These are phyloP conservation scores for Naegleria fowleri DNA, from an alignment of 208 protist species.

Conservation along the genomic window DNA sequence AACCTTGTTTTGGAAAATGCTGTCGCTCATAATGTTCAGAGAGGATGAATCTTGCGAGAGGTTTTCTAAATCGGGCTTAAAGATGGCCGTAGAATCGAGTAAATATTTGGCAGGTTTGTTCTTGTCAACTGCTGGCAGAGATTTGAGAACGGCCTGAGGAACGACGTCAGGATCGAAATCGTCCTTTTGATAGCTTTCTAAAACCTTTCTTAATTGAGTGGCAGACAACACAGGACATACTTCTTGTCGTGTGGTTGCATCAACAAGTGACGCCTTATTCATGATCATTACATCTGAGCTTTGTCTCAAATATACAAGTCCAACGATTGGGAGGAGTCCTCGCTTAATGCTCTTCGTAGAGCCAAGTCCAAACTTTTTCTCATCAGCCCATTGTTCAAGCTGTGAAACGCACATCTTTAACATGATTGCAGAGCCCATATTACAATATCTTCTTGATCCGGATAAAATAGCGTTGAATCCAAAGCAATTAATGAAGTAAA, in stretches of 20 bases:
- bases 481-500: neutral
- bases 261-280: neutral
- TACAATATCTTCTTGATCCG: neutral
- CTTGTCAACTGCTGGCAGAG: neutral
- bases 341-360: neutral
- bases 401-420: slow-evolving; percentile 2
- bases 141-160: neutral
- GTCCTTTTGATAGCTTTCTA: neutral
- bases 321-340: neutral
- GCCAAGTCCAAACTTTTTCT: neutral
- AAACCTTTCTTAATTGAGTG: neutral
- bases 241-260: neutral
- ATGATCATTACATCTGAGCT: slow-evolving; percentile 11
- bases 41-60: neutral
- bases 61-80: neutral
- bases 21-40: neutral
- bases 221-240: neutral
- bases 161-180: slow-evolving; percentile 17
- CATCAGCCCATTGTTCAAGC: neutral
- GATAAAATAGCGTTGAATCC: neutral
- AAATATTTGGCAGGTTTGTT: neutral
- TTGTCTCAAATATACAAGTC: neutral
- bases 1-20: neutral
- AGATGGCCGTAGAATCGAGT: neutral
- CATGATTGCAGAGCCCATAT: slow-evolving; percentile 10